These are phyloP conservation scores for Chalciporus chontae DNA, from an alignment of 768 basidiomycete species.

Conservation along the genomic window DNA sequence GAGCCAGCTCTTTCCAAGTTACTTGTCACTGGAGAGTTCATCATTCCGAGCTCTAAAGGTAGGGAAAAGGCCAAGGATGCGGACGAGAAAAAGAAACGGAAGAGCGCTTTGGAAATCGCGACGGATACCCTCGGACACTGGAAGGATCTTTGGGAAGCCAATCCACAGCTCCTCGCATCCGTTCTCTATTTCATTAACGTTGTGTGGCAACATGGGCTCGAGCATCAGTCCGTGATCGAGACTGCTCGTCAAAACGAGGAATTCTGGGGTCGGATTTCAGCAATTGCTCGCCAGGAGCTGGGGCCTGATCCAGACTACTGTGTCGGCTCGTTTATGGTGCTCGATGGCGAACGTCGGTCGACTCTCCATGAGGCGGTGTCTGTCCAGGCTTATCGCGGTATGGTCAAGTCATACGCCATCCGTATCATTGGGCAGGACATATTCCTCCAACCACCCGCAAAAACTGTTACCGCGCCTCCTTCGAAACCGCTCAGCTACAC, in stretches of 20 bases:
- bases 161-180: constrained; percentile 71
- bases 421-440: constrained; percentile 76
- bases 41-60: constrained; percentile 42
- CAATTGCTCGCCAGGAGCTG: constrained; percentile 63
- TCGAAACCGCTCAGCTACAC: constrained; percentile 59
- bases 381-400: constrained; percentile 61
- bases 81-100: constrained; percentile 32
- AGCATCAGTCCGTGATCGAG: constrained; percentile 62
- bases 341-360: constrained; percentile 42
- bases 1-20: constrained; percentile 83
- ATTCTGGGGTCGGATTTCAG: constrained; percentile 71
- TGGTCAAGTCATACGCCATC: constrained; percentile 71
- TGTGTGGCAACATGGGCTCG: constrained; percentile 76
- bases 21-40: constrained; percentile 73
- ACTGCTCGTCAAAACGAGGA: constrained; percentile 49
- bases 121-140: constrained; percentile 62
- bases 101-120: constrained; percentile 67
- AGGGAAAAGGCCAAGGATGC: constrained; percentile 29
- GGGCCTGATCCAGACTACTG: constrained; percentile 71
- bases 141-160: constrained; percentile 73
- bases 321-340: constrained; percentile 42
- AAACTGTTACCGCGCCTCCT: constrained; percentile 32
- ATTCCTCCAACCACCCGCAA: constrained; percentile 50
- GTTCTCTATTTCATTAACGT: constrained; percentile 73
- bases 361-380: constrained; percentile 59